Base-by-base conservation (phyloP, 2,329 filamentous ascomycete species). In the Penicillium sp. region DNA sequence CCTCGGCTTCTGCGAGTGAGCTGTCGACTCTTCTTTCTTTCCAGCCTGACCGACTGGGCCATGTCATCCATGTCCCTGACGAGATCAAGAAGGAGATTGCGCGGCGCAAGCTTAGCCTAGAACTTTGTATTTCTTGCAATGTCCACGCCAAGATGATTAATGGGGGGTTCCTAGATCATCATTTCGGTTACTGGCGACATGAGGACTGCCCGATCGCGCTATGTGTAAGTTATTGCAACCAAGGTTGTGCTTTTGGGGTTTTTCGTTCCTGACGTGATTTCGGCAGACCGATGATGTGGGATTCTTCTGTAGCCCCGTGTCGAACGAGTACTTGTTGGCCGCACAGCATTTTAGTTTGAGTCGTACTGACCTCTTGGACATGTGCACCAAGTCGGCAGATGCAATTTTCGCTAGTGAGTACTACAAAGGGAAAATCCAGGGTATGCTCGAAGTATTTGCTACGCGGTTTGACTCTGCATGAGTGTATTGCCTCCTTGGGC, bases 81-180 rank as follows among this genome's bases (percentile, higher is more conserved):
- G 73, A 74, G 26, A 75, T 87, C n/a, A 85, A 82, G 67, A 67
- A 72, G 42, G 79, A 83, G 62, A 89, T 87, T 56, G 71, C 75
- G 11, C 64, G 69, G 43, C 76, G 78, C 12, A 78, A 78, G 1
- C 68, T 92, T 28, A 88, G 87, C 2, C 71, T 94, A 12, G 90
- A 94, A 73, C 69, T 94, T 36, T 94, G 90, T 58, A 75, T 94
- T 58, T 90, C 86, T 61, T 93, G 90, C 72, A 94, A 94, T 65
- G 88, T 94, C 1, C 84, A 87, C 61, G 88, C 88, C 1, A 85
- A 84, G 61, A 85, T 94, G 84, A 85, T 88, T 48, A 75, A 78
- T 1, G 87, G 88, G 0, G 83, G 84, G 1, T 83, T 81, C 63
- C 65, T 81, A 55, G 85, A 85, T 46, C 90, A 94, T 72, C 90